Percentiles rank a stretch among this genome's conserved stretches.
These are phyloP conservation scores for Geoglossum cookeanum DNA, from an alignment of 2,329 filamentous ascomycete genomes.

Conservation along the genomic window DNA sequence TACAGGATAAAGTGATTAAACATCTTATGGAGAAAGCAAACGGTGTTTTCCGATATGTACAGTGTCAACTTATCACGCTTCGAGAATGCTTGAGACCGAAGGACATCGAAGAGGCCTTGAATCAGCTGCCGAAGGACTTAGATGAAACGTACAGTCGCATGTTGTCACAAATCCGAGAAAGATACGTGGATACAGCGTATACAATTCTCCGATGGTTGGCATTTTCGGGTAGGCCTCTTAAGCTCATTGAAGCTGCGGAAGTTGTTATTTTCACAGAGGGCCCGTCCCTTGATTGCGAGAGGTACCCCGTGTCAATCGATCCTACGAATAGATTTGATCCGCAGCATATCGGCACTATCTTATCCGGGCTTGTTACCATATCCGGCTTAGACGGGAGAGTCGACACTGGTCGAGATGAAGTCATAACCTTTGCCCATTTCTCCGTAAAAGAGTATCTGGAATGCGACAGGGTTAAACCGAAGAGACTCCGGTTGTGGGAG, in stretches of 20 bases:
- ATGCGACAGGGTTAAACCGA: neutral
- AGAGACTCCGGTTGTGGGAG: too few species aligned
- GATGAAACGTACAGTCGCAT: slow-evolving; percentile 8
- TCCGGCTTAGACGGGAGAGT: too few species aligned
- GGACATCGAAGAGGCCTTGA: slow-evolving; percentile 2
- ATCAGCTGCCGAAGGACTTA: slow-evolving; percentile 5
- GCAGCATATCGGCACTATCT: too few species aligned
- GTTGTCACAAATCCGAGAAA: neutral
- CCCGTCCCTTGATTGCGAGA: too few species aligned
- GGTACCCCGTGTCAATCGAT: too few species aligned
- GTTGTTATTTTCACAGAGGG: neutral
- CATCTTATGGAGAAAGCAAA: neutral
- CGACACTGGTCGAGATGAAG: too few species aligned
- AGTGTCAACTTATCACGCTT: slow-evolving; percentile 7
- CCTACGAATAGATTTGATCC: too few species aligned
- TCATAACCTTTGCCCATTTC: neutral
- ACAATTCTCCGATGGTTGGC: slow-evolving; percentile 11
- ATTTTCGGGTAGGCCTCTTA: slow-evolving; percentile 8
- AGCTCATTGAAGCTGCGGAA: neutral
- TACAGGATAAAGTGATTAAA: neutral
- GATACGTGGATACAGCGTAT: neutral
- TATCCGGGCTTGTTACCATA: too few species aligned
- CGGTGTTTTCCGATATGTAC: slow-evolving; percentile 7
- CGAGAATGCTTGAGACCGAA: neutral
- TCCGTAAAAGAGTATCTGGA: neutral